Evolutionary conservation across 805 yeast species (phyloP), one percentile per base, ranked within the genome.

Genomic region (Diddensiella caesifluorescens): DNA sequence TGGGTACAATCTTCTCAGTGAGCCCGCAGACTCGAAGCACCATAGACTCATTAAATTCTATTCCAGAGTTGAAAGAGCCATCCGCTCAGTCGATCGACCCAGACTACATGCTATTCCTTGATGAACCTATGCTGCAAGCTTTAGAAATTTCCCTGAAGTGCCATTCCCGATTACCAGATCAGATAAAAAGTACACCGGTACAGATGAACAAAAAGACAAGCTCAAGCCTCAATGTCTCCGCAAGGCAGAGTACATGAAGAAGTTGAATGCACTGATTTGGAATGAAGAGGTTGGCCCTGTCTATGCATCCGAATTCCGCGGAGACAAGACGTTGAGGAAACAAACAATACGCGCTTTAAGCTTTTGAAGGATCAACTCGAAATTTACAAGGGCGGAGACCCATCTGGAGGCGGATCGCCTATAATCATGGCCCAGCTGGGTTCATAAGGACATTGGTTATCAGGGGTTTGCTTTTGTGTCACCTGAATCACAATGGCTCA

Each of bases 271-370:
- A 6, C 75, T 77, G 2, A 74, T 72, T 15, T 73, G 77, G 77
- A 70, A 70, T 53, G 77, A 77, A 22, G 74, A 73, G 54, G 69
- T 71, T 53, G 74, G 77, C 25, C 75, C 77, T 4, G 74, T 73
- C 25, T 69, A 70, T 51, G 67, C 73, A 15, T 60, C 71, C 10
- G 45, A 44, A 15, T 35, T 33, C 7, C 59, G 75, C 40, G 74
- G 74, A 15, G 74, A 70, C 48, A 38, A 1, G 58, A 69, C 41
- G 57, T 62, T 4, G 71, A 62, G 9, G 50, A 49, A 19, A 66
- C 61, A 36, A 73, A 73, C 50, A 47, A 41, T 10, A 57, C 64
- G 9, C 62, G 77, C 29, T 70, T 68, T 52, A 49, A 62, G 18
- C 64, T 71, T 20, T 61, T 73, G 50, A 63, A 63, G 41, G 73